phyloP scores from a whole-genome alignment of 352 stramenopile species.

The Thalassiosira sp. region DNA sequence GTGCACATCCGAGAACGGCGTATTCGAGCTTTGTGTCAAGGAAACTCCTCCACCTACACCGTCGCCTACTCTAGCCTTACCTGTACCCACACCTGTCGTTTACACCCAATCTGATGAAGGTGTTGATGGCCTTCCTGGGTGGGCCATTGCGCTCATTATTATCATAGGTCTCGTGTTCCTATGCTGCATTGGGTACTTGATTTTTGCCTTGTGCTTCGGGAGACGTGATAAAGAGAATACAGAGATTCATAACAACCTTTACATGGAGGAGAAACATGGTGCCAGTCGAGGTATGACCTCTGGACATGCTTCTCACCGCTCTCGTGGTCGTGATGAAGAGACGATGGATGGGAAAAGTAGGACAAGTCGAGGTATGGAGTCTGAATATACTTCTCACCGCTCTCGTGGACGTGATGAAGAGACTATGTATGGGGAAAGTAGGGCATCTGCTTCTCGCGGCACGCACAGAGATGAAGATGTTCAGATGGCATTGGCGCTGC shows the following conservation, averaged over 20 bases:
- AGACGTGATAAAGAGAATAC: not conserved
- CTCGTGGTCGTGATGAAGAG: not conserved
- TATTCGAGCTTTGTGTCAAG: slow-evolving; percentile 2
- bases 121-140: slow-evolving; percentile 4
- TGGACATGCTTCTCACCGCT: no score
- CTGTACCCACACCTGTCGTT: not conserved
- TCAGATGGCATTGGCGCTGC: not conserved
- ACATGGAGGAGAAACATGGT: not conserved
- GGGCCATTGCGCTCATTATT: slow-evolving; percentile 9
- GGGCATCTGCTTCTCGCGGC: no score
- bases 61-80: not conserved
- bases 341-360: not conserved
- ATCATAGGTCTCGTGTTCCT: not conserved
- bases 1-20: slow-evolving; percentile 17
- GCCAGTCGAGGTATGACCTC: not conserved
- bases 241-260: slow-evolving; percentile 12
- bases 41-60: not conserved
- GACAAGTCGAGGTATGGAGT: no score
- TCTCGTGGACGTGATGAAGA: not conserved
- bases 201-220: not conserved
- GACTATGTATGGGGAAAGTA: no score
- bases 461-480: not conserved
- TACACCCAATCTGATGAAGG: not conserved
- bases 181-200: not conserved
- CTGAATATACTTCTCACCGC: not conserved